phyloP scores from a whole-genome alignment of 1,139 yeast genomes.

The Hansenula sp. region DNA sequence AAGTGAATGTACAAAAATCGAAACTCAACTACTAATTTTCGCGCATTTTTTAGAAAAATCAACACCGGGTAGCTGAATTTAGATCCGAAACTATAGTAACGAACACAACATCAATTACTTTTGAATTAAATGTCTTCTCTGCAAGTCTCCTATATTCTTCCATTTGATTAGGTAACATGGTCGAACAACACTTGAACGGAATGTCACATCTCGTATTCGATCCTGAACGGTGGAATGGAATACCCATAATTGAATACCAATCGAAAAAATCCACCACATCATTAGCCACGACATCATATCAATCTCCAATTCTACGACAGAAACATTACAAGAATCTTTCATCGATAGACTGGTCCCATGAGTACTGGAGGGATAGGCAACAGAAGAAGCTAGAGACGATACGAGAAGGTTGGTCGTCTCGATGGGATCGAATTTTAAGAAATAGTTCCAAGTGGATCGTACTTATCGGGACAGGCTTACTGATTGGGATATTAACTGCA shows the following conservation, averaged over 20 bases:
- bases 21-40: background rate
- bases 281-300: background rate
- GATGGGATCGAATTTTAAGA: slow-evolving; percentile 10
- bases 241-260: slow-evolving; percentile 23
- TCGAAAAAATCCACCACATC: background rate
- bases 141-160: too few species aligned
- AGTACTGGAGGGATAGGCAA: slow-evolving; percentile 27
- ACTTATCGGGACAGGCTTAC: slow-evolving; percentile 49
- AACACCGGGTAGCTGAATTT: slow-evolving; percentile 1
- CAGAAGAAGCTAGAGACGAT: slow-evolving; percentile 5
- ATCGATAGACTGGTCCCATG: slow-evolving; percentile 40
- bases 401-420: slow-evolving; percentile 12
- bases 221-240: slow-evolving; percentile 14
- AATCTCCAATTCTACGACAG: background rate
- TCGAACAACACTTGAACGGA: too few species aligned
- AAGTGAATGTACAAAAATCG: background rate
- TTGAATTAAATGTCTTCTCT: too few species aligned
- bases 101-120: slow-evolving; percentile 1
- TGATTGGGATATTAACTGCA: slow-evolving; percentile 58
- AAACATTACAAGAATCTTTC: slow-evolving; percentile 29
- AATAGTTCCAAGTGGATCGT: slow-evolving; percentile 50
- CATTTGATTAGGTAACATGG: too few species aligned
- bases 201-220: too few species aligned
- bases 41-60: background rate
- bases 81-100: background rate